These are phyloP conservation scores for Fusarium neocosmosporiellum DNA, from an alignment of 2,329 filamentous ascomycete species.

Conservation along the genomic window DNA sequence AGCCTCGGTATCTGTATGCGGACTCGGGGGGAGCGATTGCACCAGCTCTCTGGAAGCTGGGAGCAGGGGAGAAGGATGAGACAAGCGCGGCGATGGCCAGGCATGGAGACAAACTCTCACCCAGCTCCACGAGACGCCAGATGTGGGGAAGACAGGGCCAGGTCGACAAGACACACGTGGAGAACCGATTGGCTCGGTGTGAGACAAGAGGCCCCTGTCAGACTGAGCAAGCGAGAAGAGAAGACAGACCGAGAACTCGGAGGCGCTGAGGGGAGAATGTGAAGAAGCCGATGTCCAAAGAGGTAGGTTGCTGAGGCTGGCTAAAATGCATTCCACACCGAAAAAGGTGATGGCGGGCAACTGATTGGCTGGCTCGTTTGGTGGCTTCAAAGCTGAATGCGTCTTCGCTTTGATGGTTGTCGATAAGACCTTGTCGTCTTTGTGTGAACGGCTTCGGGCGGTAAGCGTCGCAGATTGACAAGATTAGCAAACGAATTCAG, in stretches of 20 bases:
- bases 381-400: background rate
- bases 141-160: conserved; percentile 8
- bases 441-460: conserved; percentile 29
- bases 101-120: background rate
- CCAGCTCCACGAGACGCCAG: conserved; percentile 2
- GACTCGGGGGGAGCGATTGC: background rate
- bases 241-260: conserved; percentile 5
- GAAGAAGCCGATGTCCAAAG: conserved; percentile 18
- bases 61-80: conserved; percentile 1
- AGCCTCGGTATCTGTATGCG: background rate
- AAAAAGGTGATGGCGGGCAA: conserved; percentile 4
- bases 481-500: conserved; percentile 29
- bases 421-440: conserved; percentile 5
- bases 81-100: background rate
- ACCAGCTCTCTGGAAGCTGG: background rate
- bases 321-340: conserved; percentile 20
- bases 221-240: conserved; percentile 15
- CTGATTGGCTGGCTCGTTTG: conserved; percentile 1
- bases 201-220: conserved; percentile 25
- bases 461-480: conserved; percentile 31
- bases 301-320: conserved; percentile 10
- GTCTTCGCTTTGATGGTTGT: background rate
- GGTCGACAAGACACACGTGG: conserved; percentile 30
- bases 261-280: conserved; percentile 10
- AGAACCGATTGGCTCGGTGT: conserved; percentile 31